phyloP scores from a whole-genome alignment of 2,329 filamentous ascomycete species.

The Phaeosphaeriaceae sp. region DNA sequence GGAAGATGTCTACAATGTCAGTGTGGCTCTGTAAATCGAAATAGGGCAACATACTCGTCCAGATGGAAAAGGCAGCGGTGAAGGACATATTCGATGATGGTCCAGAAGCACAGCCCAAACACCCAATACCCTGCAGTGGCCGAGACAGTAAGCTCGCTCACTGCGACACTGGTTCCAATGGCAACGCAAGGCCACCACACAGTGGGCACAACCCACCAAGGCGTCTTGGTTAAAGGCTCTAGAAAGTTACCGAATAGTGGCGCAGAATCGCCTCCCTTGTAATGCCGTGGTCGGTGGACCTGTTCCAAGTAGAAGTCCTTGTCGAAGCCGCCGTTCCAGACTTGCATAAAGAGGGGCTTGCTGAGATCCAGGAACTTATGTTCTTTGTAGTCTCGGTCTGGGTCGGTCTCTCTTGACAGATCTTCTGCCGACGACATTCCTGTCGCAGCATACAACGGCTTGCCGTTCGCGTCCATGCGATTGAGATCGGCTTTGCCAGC shows the following conservation, averaged over 20 bases:
- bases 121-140: conserved; percentile 68
- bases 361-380: conserved; percentile 94
- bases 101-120: conserved; percentile 81
- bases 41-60: conserved; percentile 71
- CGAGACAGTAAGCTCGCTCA: conserved; percentile 59
- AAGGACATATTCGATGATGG: conserved; percentile 84
- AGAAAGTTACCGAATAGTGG: conserved; percentile 97
- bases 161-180: conserved; percentile 74
- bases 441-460: conserved; percentile 66
- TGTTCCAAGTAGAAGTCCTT: conserved; percentile 98
- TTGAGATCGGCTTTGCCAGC: conserved; percentile 58
- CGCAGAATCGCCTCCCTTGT: conserved; percentile 89
- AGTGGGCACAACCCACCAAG: conserved; percentile 88
- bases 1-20: conserved; percentile 73
- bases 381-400: conserved; percentile 76
- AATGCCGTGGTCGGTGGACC: conserved; percentile 93
- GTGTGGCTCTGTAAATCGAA: conserved; percentile 26
- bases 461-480: conserved; percentile 56
- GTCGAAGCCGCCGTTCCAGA: conserved; percentile 85
- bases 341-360: conserved; percentile 82
- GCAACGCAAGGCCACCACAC: conserved; percentile 83
- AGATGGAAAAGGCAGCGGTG: conserved; percentile 95
- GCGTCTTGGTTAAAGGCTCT: conserved; percentile 94
- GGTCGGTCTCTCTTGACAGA: conserved; percentile 83
- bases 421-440: conserved; percentile 92